Evolutionary conservation across 352 stramenopile genomes (phyloP).

Genomic region (Phytopythium boreale): DNA sequence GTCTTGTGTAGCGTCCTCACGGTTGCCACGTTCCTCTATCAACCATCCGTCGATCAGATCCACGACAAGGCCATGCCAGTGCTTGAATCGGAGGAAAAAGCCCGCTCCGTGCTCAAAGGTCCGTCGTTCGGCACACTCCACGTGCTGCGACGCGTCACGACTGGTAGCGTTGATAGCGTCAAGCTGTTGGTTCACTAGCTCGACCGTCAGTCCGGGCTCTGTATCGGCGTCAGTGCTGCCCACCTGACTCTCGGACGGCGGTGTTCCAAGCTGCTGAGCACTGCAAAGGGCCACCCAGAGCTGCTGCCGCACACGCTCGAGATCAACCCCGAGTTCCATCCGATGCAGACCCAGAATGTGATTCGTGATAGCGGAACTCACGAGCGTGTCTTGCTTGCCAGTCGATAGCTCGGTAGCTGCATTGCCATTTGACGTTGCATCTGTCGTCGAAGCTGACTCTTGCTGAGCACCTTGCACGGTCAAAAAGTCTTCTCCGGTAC

Average conservation of each 20-base stretch:
- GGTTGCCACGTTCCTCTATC: not conserved
- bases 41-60: not conserved
- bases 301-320: slow-evolving; percentile 67
- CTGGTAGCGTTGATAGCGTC: not conserved
- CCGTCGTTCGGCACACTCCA: not conserved
- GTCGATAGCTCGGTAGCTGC: not conserved
- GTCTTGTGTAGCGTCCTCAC: not conserved
- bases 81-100: slow-evolving; percentile 10
- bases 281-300: slow-evolving; percentile 34
- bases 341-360: slow-evolving; percentile 41
- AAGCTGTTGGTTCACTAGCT: not conserved
- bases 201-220: not conserved
- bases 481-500: not conserved
- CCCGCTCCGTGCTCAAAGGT: not conserved
- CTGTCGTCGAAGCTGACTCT: not conserved
- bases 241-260: not conserved
- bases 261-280: not conserved
- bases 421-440: not conserved
- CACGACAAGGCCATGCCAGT: not conserved
- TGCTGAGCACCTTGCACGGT: slow-evolving; percentile 5
- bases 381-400: not conserved
- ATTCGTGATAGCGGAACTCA: slow-evolving; percentile 15
- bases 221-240: too few species aligned
- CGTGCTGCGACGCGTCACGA: not conserved
- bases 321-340: slow-evolving; percentile 45